Conservation (phyloP, 805 yeast species). For the Lipomyces orientalis region DNA sequence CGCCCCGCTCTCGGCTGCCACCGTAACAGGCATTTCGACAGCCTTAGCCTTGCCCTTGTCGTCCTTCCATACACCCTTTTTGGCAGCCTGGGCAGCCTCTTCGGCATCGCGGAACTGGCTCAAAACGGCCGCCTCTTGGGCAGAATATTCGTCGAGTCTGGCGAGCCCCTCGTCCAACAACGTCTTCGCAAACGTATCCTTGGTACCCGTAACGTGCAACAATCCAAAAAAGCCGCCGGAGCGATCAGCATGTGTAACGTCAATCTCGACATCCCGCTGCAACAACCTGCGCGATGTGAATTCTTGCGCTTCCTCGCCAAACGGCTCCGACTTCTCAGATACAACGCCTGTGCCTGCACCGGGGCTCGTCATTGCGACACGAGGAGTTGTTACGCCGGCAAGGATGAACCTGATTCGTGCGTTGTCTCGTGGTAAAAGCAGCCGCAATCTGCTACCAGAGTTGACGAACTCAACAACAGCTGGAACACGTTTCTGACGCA, state of each 20-base stretch:
- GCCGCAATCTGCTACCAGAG: constrained; percentile 69
- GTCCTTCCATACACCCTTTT: constrained; percentile 70
- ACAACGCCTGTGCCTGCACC: constrained; percentile 41
- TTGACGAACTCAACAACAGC: constrained; percentile 77
- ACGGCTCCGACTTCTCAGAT: constrained; percentile 39
- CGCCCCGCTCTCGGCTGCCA: constrained; percentile 35
- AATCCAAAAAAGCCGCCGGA: constrained; percentile 83
- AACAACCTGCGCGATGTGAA: constrained; percentile 60
- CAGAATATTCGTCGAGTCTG: constrained; percentile 67
- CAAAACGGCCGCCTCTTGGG: constrained; percentile 59
- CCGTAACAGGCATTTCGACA: constrained; percentile 34
- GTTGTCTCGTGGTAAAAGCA: constrained; percentile 74
- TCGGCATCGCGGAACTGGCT: constrained; percentile 65
- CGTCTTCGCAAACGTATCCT: constrained; percentile 52
- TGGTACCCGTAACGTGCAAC: constrained; percentile 54
- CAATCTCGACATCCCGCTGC: constrained; percentile 77
- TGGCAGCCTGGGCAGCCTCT: constrained; percentile 59
- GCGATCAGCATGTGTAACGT: constrained; percentile 72
- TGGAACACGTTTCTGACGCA: constrained; percentile 65
- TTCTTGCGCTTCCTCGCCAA: constrained; percentile 58
- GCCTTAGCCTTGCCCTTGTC: constrained; percentile 54
- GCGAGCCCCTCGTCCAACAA: constrained; percentile 69
- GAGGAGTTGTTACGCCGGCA: constrained; percentile 68
- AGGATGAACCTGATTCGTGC: constrained; percentile 70
- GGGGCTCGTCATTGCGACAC: constrained; percentile 37